These are phyloP conservation scores for Tilletia walkeri DNA, from an alignment of 1,284 basidiomycete species.

Conservation along the genomic window DNA sequence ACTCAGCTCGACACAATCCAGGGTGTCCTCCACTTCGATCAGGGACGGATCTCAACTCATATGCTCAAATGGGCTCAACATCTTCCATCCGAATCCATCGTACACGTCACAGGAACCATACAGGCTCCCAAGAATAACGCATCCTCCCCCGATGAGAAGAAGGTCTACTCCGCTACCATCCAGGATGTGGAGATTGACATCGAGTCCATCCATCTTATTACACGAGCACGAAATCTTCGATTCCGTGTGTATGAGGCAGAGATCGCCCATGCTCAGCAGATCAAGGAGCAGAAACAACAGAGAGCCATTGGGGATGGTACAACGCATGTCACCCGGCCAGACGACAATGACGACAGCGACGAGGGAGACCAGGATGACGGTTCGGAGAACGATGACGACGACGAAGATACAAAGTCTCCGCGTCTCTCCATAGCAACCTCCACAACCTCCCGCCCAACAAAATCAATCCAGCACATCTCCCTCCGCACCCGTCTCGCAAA, in stretches of 20 bases:
- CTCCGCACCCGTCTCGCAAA: constrained; percentile 48
- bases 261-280: background rate
- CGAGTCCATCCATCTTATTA: constrained; percentile 41
- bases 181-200: constrained; percentile 46
- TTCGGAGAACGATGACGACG: constrained; percentile 18
- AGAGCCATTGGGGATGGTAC: background rate
- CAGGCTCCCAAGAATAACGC: constrained; percentile 36
- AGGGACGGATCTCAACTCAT: constrained; percentile 35
- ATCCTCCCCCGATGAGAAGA: constrained; percentile 24
- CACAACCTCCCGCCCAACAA: constrained; percentile 22
- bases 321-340: constrained; percentile 21
- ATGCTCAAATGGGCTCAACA: constrained; percentile 50
- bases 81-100: constrained; percentile 44
- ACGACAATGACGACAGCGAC: constrained; percentile 33
- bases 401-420: background rate
- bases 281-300: background rate
- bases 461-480: constrained; percentile 33
- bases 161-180: constrained; percentile 40
- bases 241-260: constrained; percentile 52
- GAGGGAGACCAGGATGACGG: background rate
- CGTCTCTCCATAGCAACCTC: constrained; percentile 13
- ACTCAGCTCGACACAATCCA: constrained; percentile 47
- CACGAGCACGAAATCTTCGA: constrained; percentile 38
- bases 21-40: constrained; percentile 34
- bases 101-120: constrained; percentile 42